Conservation (phyloP, 805 yeast genomes). For the Starmerella bombi region DNA sequence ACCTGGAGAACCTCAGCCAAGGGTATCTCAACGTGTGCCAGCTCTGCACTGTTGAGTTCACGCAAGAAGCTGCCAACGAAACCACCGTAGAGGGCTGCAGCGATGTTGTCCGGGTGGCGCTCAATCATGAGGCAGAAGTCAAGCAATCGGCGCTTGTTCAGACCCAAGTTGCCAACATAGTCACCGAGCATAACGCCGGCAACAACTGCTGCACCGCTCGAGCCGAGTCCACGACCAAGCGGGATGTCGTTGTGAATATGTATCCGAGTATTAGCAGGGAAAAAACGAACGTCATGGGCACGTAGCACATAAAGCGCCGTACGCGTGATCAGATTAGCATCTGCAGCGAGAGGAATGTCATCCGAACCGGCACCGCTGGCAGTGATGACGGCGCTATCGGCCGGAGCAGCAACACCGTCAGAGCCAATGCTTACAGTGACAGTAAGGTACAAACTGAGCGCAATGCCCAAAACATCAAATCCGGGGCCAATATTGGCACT, state of each 20-base stretch:
- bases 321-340: conserved; percentile 74
- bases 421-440: conserved; percentile 56
- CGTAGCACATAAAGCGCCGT: conserved; percentile 86
- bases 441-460: conserved; percentile 60
- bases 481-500: conserved; percentile 99
- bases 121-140: conserved; percentile 96
- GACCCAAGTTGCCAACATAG: conserved; percentile 60
- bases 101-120: conserved; percentile 95
- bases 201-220: conserved; percentile 96
- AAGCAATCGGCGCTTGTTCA: conserved; percentile 67
- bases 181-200: conserved; percentile 90
- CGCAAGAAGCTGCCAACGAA: conserved; percentile 91
- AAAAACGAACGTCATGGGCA: conserved; percentile 58
- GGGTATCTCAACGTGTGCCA: conserved; percentile 67
- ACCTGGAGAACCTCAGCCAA: conserved; percentile 53
- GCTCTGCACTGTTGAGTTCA: conserved; percentile 60
- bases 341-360: conserved; percentile 64
- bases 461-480: conserved; percentile 90
- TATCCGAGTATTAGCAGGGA: conserved; percentile 73
- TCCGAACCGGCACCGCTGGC: conserved; percentile 72
- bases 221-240: conserved; percentile 91
- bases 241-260: conserved; percentile 87
- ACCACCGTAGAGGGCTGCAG: conserved; percentile 99
- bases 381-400: conserved; percentile 28
- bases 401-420: conserved; percentile 32